These are phyloP conservation scores for Phycomyces blakesleeanus DNA, from an alignment of 192 early-diverging fungal genomes.

Conservation along the genomic window DNA sequence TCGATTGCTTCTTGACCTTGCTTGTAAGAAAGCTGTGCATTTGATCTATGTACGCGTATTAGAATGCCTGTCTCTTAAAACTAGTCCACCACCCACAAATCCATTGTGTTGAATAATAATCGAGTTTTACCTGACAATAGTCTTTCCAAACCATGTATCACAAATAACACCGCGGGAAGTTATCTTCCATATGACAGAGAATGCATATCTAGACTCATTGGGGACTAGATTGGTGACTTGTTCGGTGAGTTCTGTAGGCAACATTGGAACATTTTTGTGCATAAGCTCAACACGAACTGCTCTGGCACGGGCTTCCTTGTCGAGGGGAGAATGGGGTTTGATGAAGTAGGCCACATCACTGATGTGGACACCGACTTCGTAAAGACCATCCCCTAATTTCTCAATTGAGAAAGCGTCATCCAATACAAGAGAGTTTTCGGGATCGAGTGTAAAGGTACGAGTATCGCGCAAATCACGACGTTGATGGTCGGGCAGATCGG, in stretches of 20 bases:
- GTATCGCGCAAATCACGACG: constrained; percentile 71
- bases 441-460: constrained; percentile 89
- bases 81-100: not conserved
- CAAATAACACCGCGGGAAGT: constrained; percentile 78
- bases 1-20: constrained; percentile 26
- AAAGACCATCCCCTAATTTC: constrained; percentile 58
- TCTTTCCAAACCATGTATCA: constrained; percentile 71
- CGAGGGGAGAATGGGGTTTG: constrained; percentile 86
- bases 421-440: constrained; percentile 50
- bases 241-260: constrained; percentile 85
- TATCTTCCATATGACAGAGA: constrained; percentile 95
- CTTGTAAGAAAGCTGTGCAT: constrained; percentile 82
- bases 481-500: constrained; percentile 43
- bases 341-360: constrained; percentile 98
- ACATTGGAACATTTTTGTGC: constrained; percentile 94
- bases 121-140: constrained; percentile 17
- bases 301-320: constrained; percentile 86
- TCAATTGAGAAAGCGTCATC: constrained; percentile 78
- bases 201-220: constrained; percentile 61
- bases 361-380: constrained; percentile 80
- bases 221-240: constrained; percentile 90
- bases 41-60: constrained; percentile 47
- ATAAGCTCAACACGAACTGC: constrained; percentile 93
- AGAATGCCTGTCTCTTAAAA: constrained; percentile 29
- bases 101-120: constrained; percentile 1